Percentiles rank a stretch among this genome's conserved stretches.
Evolutionary conservation across 768 basidiomycete genomes (phyloP).

Genomic region (Tylopilus subfusipes): DNA sequence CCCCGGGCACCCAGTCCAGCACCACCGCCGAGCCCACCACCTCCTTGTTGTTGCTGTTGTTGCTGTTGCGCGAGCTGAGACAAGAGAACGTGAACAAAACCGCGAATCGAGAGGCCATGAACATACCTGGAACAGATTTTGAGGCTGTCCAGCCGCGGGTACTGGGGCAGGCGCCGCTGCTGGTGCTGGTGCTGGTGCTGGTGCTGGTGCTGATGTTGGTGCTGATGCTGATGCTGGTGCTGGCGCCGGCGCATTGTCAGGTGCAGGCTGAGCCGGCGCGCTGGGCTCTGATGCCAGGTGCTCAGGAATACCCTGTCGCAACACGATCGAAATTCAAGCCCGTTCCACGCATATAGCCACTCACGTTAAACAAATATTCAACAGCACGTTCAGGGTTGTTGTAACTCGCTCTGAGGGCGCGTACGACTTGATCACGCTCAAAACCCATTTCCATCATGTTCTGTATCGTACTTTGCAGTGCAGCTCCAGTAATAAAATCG

Average conservation of each 20-base stretch:
- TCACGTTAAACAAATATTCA: conserved; percentile 93
- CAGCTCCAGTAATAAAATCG: conserved; percentile 74
- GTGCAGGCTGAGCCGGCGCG: conserved; percentile 39
- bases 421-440: conserved; percentile 74
- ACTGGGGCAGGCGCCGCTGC: conserved; percentile 28
- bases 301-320: conserved; percentile 71
- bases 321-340: conserved; percentile 8
- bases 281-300: conserved; percentile 31
- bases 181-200: conserved; percentile 25
- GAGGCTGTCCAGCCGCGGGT: conserved; percentile 47
- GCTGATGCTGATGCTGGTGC: conserved; percentile 28
- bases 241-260: conserved; percentile 32
- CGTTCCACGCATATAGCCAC: conserved; percentile 26
- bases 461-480: conserved; percentile 69
- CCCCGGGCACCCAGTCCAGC: conserved; percentile 24
- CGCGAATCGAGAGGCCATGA: neutral
- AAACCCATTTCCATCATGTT: conserved; percentile 97
- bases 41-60: conserved; percentile 23
- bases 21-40: conserved; percentile 25
- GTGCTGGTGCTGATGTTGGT: conserved; percentile 30
- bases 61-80: conserved; percentile 70
- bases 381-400: conserved; percentile 98
- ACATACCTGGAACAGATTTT: conserved; percentile 83
- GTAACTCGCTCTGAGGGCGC: conserved; percentile 87
- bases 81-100: neutral